Evolutionary conservation across 2,329 filamentous ascomycete species (phyloP), one percentile per base, ranked within the genome.

Genomic region (Chaetomiaceae sp.): DNA sequence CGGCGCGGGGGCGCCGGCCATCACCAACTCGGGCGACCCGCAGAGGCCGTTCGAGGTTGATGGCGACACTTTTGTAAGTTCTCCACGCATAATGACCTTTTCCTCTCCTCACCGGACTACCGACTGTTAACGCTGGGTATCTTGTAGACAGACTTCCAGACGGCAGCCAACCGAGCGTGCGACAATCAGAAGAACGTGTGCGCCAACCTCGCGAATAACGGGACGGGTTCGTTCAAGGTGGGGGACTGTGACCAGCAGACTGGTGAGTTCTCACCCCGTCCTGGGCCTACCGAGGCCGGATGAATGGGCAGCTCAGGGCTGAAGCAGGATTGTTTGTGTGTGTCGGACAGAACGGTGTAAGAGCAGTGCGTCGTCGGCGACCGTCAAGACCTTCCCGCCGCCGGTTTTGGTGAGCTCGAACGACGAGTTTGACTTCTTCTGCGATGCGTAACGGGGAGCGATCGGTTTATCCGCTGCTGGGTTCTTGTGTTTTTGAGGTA

Each of bases 181-280:
- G 74, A 76, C 59, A 73, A 74, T 59, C 76, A 79, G 63, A 72
- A 75, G 63, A 78, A 79, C 58, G 64, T 62, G 17, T 79, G 77
- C 54, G 70, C 72, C n/a, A 56, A 72, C 22, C 47, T 65, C 19
- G 73, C 73, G 31, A 78, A 78, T 58, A 65, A 63, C 38, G 61
- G 63, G 58, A 61, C 46, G 51, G 65, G 45, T 25, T 55, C 40
- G 22, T 71, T 77, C 49, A 55, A 60, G 6, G 76, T 78, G 1
- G 55, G 63, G 29, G 71, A 76, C 25, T 80, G 76, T 53, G 74
- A 79, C 50, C 58, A 65, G 15, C 76, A 79, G 59, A 68, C 67
- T 34, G 64, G 76, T 78, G 43, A 65, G 75, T 67, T 20, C 25
- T 22, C 25, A 3, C 17, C 4, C 27, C 27, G 11, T 3, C 3